Evolutionary conservation across 495 filamentous ascomycete genomes (phyloP), one percentile per base, ranked within the genome.

Genomic region (Aspergillus asperescens): DNA sequence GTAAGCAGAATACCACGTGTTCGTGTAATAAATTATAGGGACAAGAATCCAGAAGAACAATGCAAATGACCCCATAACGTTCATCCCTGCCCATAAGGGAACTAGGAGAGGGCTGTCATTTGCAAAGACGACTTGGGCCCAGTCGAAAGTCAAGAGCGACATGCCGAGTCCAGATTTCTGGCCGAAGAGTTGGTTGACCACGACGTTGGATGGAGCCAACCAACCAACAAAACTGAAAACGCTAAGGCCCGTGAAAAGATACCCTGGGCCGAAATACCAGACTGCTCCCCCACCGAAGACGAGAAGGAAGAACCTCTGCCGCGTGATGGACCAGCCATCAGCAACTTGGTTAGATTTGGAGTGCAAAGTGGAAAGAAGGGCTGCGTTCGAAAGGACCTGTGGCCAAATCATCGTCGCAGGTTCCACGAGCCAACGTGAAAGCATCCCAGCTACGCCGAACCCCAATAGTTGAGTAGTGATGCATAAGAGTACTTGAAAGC

Each of bases 331-430:
- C 90, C 90, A 95, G 2, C 90, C 89, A 71, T 94, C 84, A 4
- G 90, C 90, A 15, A 82, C 68, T 39, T 78, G 78, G 61, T 95
- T 95, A 43, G 86, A 82, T 48, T 86, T 83, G 43, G 88, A 90
- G 63, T 96, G 91, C 19, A 96, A 73, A 0, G 90, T 91, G 2
- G 81, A 84, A 57, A 95, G 86, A 75, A 95, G 87, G 35, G 90
- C 85, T 1, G 89, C 86, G 37, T 90, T 91, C 66, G 90, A 89
- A 25, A 96, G 74, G 4, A 90, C 91, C 38, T 84, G 83, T 0
- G 91, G 90, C 90, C 90, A 96, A 13, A 95, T 86, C 89, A 96
- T 95, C 15, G 88, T 84, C 37, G 86, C 83, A 5, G 90, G 90
- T 6, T 85, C 79, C 22, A 84, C 80, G 18, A 84, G 68, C 69